phyloP scores from a whole-genome alignment of 176 grass and related monocot species.

The Coix lacrymajobi region DNA sequence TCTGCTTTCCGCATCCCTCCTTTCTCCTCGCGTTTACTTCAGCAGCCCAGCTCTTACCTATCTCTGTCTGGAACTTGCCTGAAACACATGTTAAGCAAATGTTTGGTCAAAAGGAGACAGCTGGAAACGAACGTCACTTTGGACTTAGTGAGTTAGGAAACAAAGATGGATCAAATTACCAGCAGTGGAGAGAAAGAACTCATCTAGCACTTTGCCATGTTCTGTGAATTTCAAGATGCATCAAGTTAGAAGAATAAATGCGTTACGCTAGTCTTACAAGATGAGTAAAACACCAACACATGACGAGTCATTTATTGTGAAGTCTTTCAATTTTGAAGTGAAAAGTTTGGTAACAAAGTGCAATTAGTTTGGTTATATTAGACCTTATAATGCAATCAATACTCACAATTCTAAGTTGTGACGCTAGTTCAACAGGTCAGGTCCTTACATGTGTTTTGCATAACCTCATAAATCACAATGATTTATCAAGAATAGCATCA shows the following conservation, averaged over 20 bases:
- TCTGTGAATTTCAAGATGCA: constrained; percentile 44
- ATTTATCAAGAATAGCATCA: background rate
- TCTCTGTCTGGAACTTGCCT: constrained; percentile 94
- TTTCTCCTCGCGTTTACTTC: constrained; percentile 84
- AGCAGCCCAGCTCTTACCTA: constrained; percentile 92
- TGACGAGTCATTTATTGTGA: background rate
- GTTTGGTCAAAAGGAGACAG: background rate
- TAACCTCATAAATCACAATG: background rate
- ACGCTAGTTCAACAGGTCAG: background rate
- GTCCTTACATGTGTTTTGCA: background rate
- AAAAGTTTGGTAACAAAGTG: background rate
- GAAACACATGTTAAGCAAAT: constrained; percentile 16
- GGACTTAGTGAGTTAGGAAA: background rate
- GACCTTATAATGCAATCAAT: background rate
- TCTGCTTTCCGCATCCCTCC: constrained; percentile 23
- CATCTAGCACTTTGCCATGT: constrained; percentile 88
- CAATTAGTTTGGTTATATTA: background rate
- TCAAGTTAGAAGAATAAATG: background rate
- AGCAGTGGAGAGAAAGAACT: constrained; percentile 93
- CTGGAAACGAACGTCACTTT: background rate
- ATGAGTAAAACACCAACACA: background rate
- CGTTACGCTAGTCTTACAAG: background rate
- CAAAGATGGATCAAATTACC: constrained; percentile 47
- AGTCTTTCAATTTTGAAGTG: background rate
- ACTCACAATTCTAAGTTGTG: background rate